Percentiles rank a stretch among this genome's conserved stretches.
Evolutionary conservation across 2,329 filamentous ascomycete genomes (phyloP).

Genomic region (Pseudogymnoascus sp.): DNA sequence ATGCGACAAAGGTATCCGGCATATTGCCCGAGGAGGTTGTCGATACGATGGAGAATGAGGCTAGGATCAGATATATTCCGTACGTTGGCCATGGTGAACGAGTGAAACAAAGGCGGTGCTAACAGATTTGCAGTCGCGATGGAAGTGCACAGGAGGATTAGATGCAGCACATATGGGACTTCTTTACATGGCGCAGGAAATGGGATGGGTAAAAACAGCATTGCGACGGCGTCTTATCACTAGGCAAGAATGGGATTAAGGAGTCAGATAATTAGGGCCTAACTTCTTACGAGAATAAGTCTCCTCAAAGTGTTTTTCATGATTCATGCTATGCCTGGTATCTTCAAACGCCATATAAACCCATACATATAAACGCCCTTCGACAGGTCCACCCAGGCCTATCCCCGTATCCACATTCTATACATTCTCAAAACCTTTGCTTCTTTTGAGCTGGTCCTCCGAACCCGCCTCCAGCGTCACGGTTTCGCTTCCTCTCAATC

Average conservation of each 20-base stretch:
- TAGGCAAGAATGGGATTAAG: conserved; percentile 20
- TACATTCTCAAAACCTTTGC: conserved; percentile 33
- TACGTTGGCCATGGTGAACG: conserved; percentile 24
- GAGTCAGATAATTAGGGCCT: conserved; percentile 16
- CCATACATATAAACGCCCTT: conserved; percentile 15
- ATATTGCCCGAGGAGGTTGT: conserved; percentile 61
- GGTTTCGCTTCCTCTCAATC: conserved; percentile 59
- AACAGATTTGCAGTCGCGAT: conserved; percentile 39
- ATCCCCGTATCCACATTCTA: not conserved
- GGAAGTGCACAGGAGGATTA: conserved; percentile 45
- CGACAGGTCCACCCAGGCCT: conserved; percentile 1
- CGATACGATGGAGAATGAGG: conserved; percentile 53
- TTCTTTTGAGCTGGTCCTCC: conserved; percentile 42
- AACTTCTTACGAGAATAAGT: conserved; percentile 11
- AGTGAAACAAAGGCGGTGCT: conserved; percentile 14
- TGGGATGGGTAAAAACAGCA: not conserved
- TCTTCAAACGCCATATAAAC: conserved; percentile 10
- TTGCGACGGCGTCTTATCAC: conserved; percentile 12
- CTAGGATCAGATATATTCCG: conserved; percentile 59
- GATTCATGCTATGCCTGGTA: not conserved
- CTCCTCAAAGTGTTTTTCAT: not conserved
- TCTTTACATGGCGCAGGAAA: conserved; percentile 8
- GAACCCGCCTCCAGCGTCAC: conserved; percentile 35
- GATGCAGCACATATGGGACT: not conserved
- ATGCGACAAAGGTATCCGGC: conserved; percentile 91